Percentiles rank a stretch among this genome's conserved stretches.
These are phyloP conservation scores for Gossypioides kirkii DNA, from an alignment of 345 rosid species.

Conservation along the genomic window DNA sequence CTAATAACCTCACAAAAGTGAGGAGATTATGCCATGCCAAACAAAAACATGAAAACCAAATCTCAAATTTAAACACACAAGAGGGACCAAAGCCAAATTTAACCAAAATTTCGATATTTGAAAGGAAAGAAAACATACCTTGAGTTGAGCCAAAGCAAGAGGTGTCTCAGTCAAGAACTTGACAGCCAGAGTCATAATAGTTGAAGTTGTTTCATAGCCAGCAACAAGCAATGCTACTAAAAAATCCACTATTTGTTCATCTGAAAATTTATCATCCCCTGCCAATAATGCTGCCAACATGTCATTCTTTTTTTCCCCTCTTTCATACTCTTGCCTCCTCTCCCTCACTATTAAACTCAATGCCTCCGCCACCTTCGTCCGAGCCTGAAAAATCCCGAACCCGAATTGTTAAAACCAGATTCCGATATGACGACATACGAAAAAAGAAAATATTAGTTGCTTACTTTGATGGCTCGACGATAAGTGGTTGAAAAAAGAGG, in stretches of 20 bases:
- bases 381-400: constrained; percentile 39
- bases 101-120: neutral
- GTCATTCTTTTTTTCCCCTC: constrained; percentile 51
- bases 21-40: too few species aligned
- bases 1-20: too few species aligned
- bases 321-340: constrained; percentile 56
- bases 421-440: neutral
- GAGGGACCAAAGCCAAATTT: neutral
- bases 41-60: too few species aligned
- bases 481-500: constrained; percentile 80
- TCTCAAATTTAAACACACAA: neutral
- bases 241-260: constrained; percentile 85
- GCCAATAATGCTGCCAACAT: constrained; percentile 77
- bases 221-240: constrained; percentile 86
- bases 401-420: neutral
- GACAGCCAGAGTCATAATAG: constrained; percentile 94
- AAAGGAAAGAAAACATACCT: constrained; percentile 34
- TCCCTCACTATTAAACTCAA: constrained; percentile 65
- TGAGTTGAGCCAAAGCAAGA: constrained; percentile 76
- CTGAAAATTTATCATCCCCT: constrained; percentile 65
- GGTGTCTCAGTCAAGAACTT: constrained; percentile 94
- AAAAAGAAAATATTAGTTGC: neutral
- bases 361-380: constrained; percentile 96
- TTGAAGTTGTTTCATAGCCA: constrained; percentile 94
- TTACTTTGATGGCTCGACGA: constrained; percentile 76